Conservation (phyloP, 306 rosid genomes). For the Alnus rubra region DNA sequence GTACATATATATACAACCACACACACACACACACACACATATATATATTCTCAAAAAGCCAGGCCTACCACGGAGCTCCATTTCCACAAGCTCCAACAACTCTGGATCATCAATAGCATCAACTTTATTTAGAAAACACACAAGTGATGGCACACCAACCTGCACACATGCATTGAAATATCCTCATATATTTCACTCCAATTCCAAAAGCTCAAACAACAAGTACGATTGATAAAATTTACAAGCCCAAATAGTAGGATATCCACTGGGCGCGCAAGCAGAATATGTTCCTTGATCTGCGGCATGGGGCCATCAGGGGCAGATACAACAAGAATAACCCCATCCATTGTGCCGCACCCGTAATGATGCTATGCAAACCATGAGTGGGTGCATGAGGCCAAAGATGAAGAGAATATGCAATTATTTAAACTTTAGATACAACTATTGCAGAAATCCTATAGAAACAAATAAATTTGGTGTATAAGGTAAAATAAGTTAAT, state of each 20-base stretch:
- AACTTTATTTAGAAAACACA: constrained; percentile 91
- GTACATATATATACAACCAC: constrained; percentile 5
- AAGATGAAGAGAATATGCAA: constrained; percentile 1
- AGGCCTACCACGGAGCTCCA: constrained; percentile 88
- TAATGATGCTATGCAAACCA: constrained; percentile 82
- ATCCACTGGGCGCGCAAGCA: constrained; percentile 94
- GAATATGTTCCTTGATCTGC: constrained; percentile 97
- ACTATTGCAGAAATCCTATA: constrained; percentile 6
- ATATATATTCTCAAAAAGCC: constrained; percentile 13
- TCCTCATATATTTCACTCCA: constrained; percentile 14
- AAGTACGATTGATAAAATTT: constrained; percentile 5
- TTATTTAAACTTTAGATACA: neutral
- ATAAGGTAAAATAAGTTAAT: neutral
- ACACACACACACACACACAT: too few species aligned
- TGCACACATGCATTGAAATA: constrained; percentile 35
- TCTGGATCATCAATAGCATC: constrained; percentile 96
- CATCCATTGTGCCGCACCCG: constrained; percentile 99
- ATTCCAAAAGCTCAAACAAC: constrained; percentile 6
- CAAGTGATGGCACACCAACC: constrained; percentile 99
- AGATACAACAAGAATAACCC: constrained; percentile 93
- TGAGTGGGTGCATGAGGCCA: constrained; percentile 9
- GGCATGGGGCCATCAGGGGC: constrained; percentile 99
- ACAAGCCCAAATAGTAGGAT: constrained; percentile 29
- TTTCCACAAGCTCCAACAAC: constrained; percentile 91
- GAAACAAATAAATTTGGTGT: neutral